Base-by-base conservation (phyloP, 306 rosid species). In the Sesbania bispinosa region DNA sequence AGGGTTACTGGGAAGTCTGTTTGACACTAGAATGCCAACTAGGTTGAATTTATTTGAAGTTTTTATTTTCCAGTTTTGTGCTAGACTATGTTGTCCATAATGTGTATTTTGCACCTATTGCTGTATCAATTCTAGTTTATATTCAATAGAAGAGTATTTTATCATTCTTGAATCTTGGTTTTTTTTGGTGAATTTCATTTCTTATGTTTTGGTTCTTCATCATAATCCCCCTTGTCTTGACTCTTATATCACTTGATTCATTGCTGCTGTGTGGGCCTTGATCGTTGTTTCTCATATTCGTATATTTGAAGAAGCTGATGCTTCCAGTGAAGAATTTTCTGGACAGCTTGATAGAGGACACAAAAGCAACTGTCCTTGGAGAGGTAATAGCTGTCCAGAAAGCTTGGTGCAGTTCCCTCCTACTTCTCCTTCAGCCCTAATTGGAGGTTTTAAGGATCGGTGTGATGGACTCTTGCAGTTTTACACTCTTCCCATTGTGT, bases 391-490 rank as follows among this genome's bases (percentile, higher is more conserved):
- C 81, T 95, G 99, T 82, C 97, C 97, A 13, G 97, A 95, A 73
- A 91, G 99, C 81, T 86, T 95, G 89, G 97, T 86, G 86, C 97
- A 95, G 69, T 95, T 95, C 77, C 99, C 97, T 84, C 92, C 97
- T 55, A 86, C 97, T 38, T 90, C 96, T 73, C 87, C 87, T 80
- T 89, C 97, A 15, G 97, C 99, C 71, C 80, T 95, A 45, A 83
- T 95, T 61, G 99, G 99, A 42, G 99, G 97, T 23, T 95, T 85
- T 65, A 95, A 91, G 88, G 99, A 91, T 77, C 83, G 99, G 74
- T 89, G 99, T 82, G 99, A 95, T 88, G 96, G 96, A 59, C 96
- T 95, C 59, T 65, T 91, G 88, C 97, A 91, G 79, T 95, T 91
- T 84, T 86, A 87, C 57, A 85, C 83, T 26, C 88, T 95, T 57